Base-by-base conservation (phyloP, 2,329 filamentous ascomycete species). In the Cordyceps javanica region DNA sequence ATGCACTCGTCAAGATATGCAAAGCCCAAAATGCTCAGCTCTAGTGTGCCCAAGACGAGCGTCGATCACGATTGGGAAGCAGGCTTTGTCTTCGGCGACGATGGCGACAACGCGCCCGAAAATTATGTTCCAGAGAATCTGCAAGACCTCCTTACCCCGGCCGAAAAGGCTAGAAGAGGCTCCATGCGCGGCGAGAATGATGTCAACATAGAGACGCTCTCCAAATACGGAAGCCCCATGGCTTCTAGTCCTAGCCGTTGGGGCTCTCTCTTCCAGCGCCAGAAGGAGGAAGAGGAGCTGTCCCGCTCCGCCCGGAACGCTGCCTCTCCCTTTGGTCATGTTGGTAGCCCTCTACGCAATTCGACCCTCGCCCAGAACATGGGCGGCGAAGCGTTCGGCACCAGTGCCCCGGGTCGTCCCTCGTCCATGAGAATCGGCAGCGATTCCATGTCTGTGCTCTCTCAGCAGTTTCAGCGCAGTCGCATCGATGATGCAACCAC, bases 11-110 rank as follows among this genome's bases (percentile, higher is more conserved):
- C 87, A 73, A 74, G 85, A 72, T 79, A 84, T 77, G 62, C 83
- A 68, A 77, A 91, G 83, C 73, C 91, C 77, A 78, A 86, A 72
- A 65, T 83, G 77, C 71, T 90, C 73, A 78, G 87, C 81, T 70
- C 89, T 80, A 81, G 88, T 81, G 67, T 85, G 77, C 84, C 84
- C 61, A 85, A 77, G 75, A 84, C 65, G 72, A 80, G 77, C 73
- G 86, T 82, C 26, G 83, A 87, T 62, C 77, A 78, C 57, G 84
- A 87, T 64, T 87, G 84, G 84, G 82, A 85, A 50, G 70, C 78
- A 57, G 79, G 82, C 57, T 94, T 95, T 66, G 82, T 87, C 30
- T 93, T 94, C 64, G 67, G 77, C 65, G 90, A 96, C 70, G 92
- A 96, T 67, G 55, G 52, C 41, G 72, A 74, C 57, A 72, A 71